Percentiles rank a stretch among this genome's conserved stretches.
Evolutionary conservation across 306 rosid species (phyloP).

Genomic region (Argentina anserina): DNA sequence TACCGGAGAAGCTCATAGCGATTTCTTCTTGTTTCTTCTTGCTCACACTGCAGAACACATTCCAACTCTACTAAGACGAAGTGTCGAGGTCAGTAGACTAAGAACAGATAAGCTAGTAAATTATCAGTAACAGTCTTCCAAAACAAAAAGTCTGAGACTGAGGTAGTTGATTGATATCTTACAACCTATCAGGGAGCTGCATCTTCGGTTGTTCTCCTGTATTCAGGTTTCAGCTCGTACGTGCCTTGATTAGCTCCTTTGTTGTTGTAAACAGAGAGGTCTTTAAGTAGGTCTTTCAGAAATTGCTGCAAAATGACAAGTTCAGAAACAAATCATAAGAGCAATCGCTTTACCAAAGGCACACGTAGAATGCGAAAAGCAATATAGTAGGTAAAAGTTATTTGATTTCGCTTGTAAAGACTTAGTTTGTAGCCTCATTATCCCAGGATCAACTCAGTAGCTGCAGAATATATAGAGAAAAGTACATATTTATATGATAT

Average conservation of each 20-base stretch:
- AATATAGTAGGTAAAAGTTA: background rate
- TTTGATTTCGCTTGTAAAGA: background rate
- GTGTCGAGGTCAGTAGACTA: constrained; percentile 5
- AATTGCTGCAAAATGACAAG: constrained; percentile 65
- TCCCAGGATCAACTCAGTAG: background rate
- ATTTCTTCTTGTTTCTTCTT: constrained; percentile 5
- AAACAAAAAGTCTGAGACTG: background rate
- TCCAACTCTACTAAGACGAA: constrained; percentile 4
- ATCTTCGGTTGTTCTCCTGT: constrained; percentile 57
- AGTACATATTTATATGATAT: background rate
- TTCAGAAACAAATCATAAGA: constrained; percentile 14
- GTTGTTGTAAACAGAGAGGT: constrained; percentile 82
- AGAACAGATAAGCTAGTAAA: constrained; percentile 2
- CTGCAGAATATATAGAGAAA: background rate
- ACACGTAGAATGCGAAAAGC: background rate
- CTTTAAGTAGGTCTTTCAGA: constrained; percentile 84
- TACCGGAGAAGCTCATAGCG: background rate
- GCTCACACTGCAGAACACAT: background rate
- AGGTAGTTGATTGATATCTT: constrained; percentile 5
- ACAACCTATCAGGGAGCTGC: constrained; percentile 24
- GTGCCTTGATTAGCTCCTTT: constrained; percentile 87
- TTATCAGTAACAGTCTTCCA: background rate
- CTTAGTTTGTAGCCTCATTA: background rate
- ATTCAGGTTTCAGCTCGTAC: constrained; percentile 90
- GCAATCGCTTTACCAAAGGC: background rate